These are phyloP conservation scores for Trichoderma polysporum DNA, from an alignment of 2,329 filamentous ascomycete genomes.

Conservation along the genomic window DNA sequence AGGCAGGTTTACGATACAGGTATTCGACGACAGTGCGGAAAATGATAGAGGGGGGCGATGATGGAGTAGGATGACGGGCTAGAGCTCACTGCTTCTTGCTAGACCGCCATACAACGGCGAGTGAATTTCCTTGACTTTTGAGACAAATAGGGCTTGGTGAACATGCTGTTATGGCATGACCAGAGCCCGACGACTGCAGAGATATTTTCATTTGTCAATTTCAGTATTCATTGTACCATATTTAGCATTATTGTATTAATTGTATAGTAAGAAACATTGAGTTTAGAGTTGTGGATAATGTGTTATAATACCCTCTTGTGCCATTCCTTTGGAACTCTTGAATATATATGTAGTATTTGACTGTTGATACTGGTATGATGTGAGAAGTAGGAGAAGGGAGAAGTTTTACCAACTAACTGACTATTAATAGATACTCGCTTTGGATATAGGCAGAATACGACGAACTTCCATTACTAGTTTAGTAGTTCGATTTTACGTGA, in stretches of 20 bases:
- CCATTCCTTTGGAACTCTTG: no score
- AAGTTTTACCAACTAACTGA: not conserved
- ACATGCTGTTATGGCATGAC: not conserved
- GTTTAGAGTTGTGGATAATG: not conserved
- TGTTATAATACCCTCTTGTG: no score
- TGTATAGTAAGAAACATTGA: not conserved
- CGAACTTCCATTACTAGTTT: not conserved
- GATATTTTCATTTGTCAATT: slow-evolving; percentile 3
- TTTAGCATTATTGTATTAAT: not conserved
- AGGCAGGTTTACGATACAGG: not conserved
- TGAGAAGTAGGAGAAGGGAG: not conserved
- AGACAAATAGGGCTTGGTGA: not conserved
- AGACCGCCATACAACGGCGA: not conserved
- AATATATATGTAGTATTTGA: not conserved
- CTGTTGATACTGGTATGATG: not conserved
- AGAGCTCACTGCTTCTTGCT: not conserved
- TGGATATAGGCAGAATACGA: not conserved
- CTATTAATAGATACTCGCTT: no score
- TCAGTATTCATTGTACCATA: not conserved
- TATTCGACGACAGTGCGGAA: not conserved
- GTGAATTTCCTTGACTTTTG: slow-evolving; percentile 4
- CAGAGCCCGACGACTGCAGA: not conserved
- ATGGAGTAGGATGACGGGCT: not conserved
- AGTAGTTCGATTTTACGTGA: not conserved
- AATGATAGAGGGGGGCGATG: not conserved